A percentile compares a stretch with the other conserved stretches of the same genome.
phyloP scores from a whole-genome alignment of 176 grass and related monocot species.

The Triticum turgidum region DNA sequence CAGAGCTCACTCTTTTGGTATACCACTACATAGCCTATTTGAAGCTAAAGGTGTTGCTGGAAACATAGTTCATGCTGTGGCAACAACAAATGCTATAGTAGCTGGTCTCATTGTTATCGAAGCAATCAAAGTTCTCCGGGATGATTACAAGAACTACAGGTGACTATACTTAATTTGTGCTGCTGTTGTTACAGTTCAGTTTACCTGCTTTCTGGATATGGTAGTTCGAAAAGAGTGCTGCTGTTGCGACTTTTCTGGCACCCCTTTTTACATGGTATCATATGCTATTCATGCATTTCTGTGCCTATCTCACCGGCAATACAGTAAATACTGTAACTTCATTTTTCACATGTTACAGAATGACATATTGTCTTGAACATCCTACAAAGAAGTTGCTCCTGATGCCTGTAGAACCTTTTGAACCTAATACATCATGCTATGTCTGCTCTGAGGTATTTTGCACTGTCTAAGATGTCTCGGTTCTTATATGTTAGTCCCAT shows the following conservation, averaged over 20 bases:
- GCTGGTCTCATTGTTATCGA: slow-evolving; percentile 97
- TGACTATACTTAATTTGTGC: slow-evolving; percentile 28
- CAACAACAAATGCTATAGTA: slow-evolving; percentile 97
- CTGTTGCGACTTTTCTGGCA: neutral
- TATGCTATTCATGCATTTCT: neutral
- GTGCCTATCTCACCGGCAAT: neutral
- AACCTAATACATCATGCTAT: slow-evolving; percentile 93
- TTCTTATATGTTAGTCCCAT: slow-evolving; percentile 16
- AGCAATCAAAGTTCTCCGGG: slow-evolving; percentile 88
- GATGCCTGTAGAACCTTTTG: slow-evolving; percentile 93
- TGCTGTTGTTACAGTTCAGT: neutral
- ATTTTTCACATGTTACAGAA: slow-evolving; percentile 49
- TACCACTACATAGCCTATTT: slow-evolving; percentile 88
- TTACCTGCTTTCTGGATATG: slow-evolving; percentile 15
- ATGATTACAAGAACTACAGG: slow-evolving; percentile 78
- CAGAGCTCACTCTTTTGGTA: slow-evolving; percentile 93
- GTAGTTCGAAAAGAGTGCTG: neutral
- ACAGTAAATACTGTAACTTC: slow-evolving; percentile 10
- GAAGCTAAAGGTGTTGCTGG: slow-evolving; percentile 99
- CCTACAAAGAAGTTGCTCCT: slow-evolving; percentile 89
- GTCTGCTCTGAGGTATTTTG: slow-evolving; percentile 94
- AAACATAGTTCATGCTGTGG: slow-evolving; percentile 99
- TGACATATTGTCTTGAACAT: slow-evolving; percentile 99
- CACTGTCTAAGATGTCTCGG: neutral
- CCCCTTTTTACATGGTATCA: neutral